A percentile compares a stretch with the other conserved stretches of the same genome.
These are phyloP conservation scores for Cicer bijugum DNA, from an alignment of 306 rosid species.

Conservation along the genomic window DNA sequence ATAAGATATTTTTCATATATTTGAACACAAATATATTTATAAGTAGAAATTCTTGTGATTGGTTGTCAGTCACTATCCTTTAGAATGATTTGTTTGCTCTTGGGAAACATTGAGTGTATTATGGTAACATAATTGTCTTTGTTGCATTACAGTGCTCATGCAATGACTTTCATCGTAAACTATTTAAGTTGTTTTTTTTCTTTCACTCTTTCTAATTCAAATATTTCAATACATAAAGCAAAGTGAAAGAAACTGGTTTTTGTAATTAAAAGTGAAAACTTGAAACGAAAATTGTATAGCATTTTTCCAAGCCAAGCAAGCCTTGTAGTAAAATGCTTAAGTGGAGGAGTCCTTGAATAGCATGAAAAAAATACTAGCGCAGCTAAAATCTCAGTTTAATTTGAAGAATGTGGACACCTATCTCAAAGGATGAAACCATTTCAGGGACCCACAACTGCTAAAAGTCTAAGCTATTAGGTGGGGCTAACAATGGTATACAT, in stretches of 20 bases:
- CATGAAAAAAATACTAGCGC: conserved; percentile 16
- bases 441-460: conserved; percentile 15
- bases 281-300: background rate
- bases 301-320: background rate
- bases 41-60: conserved; percentile 29
- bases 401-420: background rate
- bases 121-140: background rate
- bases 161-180: conserved; percentile 4
- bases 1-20: background rate
- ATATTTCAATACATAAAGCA: background rate
- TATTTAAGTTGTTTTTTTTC: background rate
- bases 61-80: conserved; percentile 24
- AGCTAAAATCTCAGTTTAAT: conserved; percentile 24
- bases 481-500: background rate
- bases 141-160: conserved; percentile 3
- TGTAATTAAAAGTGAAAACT: background rate
- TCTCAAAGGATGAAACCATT: conserved; percentile 16
- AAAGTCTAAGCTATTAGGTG: conserved; percentile 34
- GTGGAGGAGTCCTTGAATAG: background rate
- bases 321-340: conserved; percentile 1
- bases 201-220: background rate
- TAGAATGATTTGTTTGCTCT: conserved; percentile 23
- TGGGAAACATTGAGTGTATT: conserved; percentile 15
- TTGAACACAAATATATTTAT: background rate
- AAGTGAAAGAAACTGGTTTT: background rate